Base-by-base conservation (phyloP, 768 basidiomycete genomes). In the Phaffia tasmanica region DNA sequence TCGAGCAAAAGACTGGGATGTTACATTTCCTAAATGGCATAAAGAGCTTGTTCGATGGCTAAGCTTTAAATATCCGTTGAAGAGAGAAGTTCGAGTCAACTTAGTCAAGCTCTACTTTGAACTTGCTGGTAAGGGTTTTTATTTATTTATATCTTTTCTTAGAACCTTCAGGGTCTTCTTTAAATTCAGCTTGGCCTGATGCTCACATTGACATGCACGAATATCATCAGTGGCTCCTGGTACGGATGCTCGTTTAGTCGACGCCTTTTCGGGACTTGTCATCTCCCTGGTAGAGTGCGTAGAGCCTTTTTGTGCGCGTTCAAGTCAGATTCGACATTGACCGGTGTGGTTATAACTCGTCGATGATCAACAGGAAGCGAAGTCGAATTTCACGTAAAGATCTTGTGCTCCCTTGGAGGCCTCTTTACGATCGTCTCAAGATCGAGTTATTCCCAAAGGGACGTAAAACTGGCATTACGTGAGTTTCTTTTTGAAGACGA, bases 61-160 rank as follows among this genome's bases (percentile, higher is more conserved):
- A n/a, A 62, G 7, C 7, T n/a, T 92, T 74, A 88, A 89, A 73
- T 91, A 90, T 73, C 89, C 88, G 47, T 85, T 93, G 72, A 88
- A 87, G 64, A 85, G 86, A 73, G 84, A 84, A 68, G 85, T 84
- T 71, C 81, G 89, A 64, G 83, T 90, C 62, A 79, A 78, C 51
- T 79, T 93, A 35, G 84, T 85, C 57, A 86, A 84, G 75, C 77
- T 93, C 4, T 92, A 87, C 77, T 93, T 85, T 73, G 81, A 87
- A 75, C 73, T 91, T 48, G 82, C 83, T 74, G 81, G 65, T 67
- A 55, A 42, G 35, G 35, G 6, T 42, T 42, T 11, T 42, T n/a
- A n/a, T n/a, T n/a, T n/a, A n/a, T n/a, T n/a, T n/a, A n/a, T n/a
- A n/a, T n/a, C n/a, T n/a, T n/a, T n/a, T n/a, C n/a, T n/a, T n/a